Evolutionary conservation across 345 rosid species (phyloP), one percentile per base, ranked within the genome.

Genomic region (Psidium friedrichsthalianum): DNA sequence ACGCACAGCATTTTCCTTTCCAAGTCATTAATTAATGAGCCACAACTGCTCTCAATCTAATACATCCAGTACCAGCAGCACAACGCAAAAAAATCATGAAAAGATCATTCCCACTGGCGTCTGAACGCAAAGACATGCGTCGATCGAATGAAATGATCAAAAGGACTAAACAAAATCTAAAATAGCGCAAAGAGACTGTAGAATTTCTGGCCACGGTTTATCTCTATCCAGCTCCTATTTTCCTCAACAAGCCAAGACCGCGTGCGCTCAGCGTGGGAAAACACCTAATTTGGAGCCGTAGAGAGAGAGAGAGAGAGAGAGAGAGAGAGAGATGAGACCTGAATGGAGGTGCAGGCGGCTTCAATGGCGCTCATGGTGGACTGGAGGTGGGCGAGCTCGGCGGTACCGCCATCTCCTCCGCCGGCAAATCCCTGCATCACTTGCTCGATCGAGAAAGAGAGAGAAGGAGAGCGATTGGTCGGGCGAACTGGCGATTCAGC

Each of bases 341-440:
- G 98, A 88, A 96, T 91, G 85, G 94, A 91, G 87, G 98, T 87
- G 93, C 99, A 97, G 83, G 99, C 99, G 64, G 92, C 90, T 91
- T 97, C 99, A 90, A 97, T 96, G 89, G 98, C 91, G n/a, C 88
- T 95, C 99, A 97, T 94, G 78, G 97, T 94, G 85, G 99, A 93
- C 82, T 93, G 97, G 25, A 96, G 92, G 86, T 91, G 95, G 51
- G 92, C 91, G 89, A 95, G 88, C 87, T 96, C 98, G 47, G 89
- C 82, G 52, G 36, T 83, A 91, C 4, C 88, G 21, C 85, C 92
- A 8, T 87, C 88, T 84, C 84, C 90, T 27, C 87, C 93, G 59
- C 85, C 92, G 56, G 92, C 76, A 88, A 87, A 86, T 80, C 93
- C 95, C 90, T 90, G 90, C 95, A 93, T 92, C 87, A 14, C 64